Percentiles rank a stretch among this genome's conserved stretches.
Conservation (phyloP, 805 yeast genomes). For the Limtongia smithiae region DNA sequence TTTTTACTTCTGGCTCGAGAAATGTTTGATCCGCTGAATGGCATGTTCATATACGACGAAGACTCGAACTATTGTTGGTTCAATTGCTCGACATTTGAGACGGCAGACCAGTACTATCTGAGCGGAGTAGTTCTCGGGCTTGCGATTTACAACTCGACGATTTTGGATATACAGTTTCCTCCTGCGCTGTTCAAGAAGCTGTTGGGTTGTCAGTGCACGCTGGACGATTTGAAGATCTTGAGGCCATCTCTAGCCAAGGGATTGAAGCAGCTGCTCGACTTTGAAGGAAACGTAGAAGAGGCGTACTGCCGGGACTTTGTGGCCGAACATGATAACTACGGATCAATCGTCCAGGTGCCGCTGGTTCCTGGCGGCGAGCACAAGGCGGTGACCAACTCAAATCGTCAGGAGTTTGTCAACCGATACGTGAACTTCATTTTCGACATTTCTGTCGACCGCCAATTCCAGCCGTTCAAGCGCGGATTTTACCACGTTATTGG, state of each 20-base stretch:
- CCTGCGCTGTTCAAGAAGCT: constrained; percentile 71
- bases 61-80: constrained; percentile 80
- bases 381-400: constrained; percentile 54
- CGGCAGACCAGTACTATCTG: constrained; percentile 45
- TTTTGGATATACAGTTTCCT: constrained; percentile 77
- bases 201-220: constrained; percentile 49
- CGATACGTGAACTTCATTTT: constrained; percentile 61
- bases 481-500: constrained; percentile 79
- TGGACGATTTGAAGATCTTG: constrained; percentile 64
- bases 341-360: constrained; percentile 45
- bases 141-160: constrained; percentile 87
- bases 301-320: constrained; percentile 57
- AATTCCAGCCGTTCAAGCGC: constrained; percentile 54
- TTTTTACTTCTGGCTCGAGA: constrained; percentile 68
- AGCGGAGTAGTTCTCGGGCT: constrained; percentile 86
- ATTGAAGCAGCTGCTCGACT: constrained; percentile 47
- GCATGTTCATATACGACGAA: constrained; percentile 62
- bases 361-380: constrained; percentile 58
- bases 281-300: constrained; percentile 44
- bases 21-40: constrained; percentile 63
- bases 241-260: constrained; percentile 64
- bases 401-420: constrained; percentile 58
- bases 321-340: constrained; percentile 51
- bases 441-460: constrained; percentile 49
- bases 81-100: constrained; percentile 33